phyloP scores from a whole-genome alignment of 1,284 basidiomycete genomes.

The Trichosporon asahii region DNA sequence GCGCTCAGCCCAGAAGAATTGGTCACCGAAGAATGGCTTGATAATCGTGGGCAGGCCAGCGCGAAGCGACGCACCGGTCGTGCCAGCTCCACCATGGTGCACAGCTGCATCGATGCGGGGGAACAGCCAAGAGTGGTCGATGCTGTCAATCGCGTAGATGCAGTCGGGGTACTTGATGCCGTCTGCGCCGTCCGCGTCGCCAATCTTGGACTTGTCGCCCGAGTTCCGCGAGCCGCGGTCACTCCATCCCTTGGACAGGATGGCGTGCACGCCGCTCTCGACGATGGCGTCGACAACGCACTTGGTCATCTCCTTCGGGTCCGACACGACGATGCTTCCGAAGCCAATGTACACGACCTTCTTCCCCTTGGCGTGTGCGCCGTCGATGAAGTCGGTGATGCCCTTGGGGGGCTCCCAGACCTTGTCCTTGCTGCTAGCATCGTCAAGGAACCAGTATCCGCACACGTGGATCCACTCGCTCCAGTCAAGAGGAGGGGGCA shows the following conservation, averaged over 20 bases:
- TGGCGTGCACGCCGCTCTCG: conserved; percentile 78
- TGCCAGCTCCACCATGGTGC: conserved; percentile 96
- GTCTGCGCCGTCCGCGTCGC: conserved; percentile 35
- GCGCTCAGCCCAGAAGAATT: conserved; percentile 94
- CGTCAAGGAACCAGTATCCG: conserved; percentile 94
- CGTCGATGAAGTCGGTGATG: conserved; percentile 75
- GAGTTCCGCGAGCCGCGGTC: conserved; percentile 70
- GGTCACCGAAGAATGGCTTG: conserved; percentile 95
- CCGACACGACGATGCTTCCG: conserved; percentile 95
- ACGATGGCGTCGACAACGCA: conserved; percentile 84
- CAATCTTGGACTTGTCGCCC: conserved; percentile 27
- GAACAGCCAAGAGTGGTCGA: conserved; percentile 98
- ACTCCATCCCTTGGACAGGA: conserved; percentile 97
- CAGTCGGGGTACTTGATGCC: conserved; percentile 62
- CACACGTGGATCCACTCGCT: conserved; percentile 90
- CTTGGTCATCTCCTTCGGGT: conserved; percentile 85
- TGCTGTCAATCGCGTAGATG: conserved; percentile 75
- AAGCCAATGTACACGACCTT: conserved; percentile 98
- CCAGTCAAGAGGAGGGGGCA: conserved; percentile 92
- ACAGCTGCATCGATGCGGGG: conserved; percentile 88
- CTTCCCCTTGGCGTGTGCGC: conserved; percentile 67
- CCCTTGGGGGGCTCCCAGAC: conserved; percentile 82
- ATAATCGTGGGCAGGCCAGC: conserved; percentile 75
- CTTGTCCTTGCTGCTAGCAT: conserved; percentile 65
- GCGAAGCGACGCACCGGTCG: conserved; percentile 86